Evolutionary conservation across 2,329 filamentous ascomycete species (phyloP).

Genomic region (Cladophialophora yegresii): DNA sequence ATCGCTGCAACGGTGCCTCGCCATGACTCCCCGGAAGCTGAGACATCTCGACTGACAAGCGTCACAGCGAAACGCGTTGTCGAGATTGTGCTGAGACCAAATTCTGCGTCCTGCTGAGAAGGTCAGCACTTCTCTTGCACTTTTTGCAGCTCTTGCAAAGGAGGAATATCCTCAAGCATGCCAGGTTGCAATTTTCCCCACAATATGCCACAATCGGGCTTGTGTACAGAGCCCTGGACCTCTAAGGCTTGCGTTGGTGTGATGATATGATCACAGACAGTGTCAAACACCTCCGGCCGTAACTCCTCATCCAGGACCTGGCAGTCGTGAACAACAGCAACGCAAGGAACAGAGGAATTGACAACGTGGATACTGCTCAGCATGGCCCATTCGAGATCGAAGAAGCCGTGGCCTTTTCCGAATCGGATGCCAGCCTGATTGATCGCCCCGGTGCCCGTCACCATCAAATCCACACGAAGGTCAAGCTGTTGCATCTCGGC

Average conservation of each 20-base stretch:
- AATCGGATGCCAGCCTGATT: constrained; percentile 45
- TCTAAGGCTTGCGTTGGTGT: constrained; percentile 42
- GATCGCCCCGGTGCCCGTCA: constrained; percentile 47
- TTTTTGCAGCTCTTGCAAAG: constrained; percentile 22
- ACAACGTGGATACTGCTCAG: constrained; percentile 43
- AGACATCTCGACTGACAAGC: neutral
- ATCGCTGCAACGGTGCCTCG: neutral
- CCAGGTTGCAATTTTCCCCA: constrained; percentile 44
- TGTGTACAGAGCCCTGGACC: constrained; percentile 35
- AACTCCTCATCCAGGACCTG: constrained; percentile 47
- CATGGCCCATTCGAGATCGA: constrained; percentile 51
- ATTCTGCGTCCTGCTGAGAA: neutral
- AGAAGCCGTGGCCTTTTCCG: constrained; percentile 47
- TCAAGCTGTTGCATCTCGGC: constrained; percentile 41
- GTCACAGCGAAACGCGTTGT: neutral
- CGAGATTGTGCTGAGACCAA: neutral
- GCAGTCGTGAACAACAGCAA: constrained; percentile 47
- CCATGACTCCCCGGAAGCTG: neutral
- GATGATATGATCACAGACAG: constrained; percentile 47
- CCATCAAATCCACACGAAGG: constrained; percentile 43
- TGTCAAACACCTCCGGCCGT: constrained; percentile 43
- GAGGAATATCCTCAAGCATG: constrained; percentile 44
- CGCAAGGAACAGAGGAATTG: constrained; percentile 36
- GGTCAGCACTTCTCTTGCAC: neutral
- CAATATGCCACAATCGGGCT: constrained; percentile 44